Evolutionary conservation across 768 basidiomycete species (phyloP), one percentile per base, ranked within the genome.

Genomic region (Chalciporus sphaerocephalus): DNA sequence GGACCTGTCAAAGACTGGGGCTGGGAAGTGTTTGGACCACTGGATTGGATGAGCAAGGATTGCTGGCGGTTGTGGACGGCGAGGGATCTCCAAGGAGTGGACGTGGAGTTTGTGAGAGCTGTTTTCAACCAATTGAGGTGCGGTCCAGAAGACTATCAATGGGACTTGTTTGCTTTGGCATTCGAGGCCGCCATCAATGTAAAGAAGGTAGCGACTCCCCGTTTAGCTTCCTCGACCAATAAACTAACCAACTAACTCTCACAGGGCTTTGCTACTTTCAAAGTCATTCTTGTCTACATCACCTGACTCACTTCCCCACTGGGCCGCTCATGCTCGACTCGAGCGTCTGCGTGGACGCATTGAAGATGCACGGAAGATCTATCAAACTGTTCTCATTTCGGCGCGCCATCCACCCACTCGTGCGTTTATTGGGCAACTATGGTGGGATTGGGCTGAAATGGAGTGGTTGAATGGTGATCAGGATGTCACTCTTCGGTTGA

Each of bases 361-460:
- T 3, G 79, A 81, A 45, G 86, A 86, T 17, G 87, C 87, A 12
- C 75, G 88, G 24, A 92, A 89, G 56, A 73, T 92, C 3, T 92
- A 87, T 62, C 74, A 82, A 52, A 81, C 82, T 2, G 71, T 86
- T 6, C 74, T 88, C 16, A 66, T 74, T 33, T 67, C 76, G 6
- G 69, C 79, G 2, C 66, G 71, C 3, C 64, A 68, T 20, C 41
- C 63, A 13, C 56, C 64, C 6, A 64, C 60, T 10, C 63, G 67
- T 24, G 57, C 58, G 5, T 74, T 69, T 24, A 57, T 66, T 13
- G 69, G 74, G 17, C 62, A 61, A 45, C 59, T 92, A 49, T 92
- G 85, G 85, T 89, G 82, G 81, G 79, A 83, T 54, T 92, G 87
- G 86, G 85, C 83, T 1, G 83, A 92, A 55, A 76, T 88, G 75